Evolutionary conservation across 805 yeast species (phyloP), one percentile per base, ranked within the genome.

Genomic region (Hyphopichia homilentoma): DNA sequence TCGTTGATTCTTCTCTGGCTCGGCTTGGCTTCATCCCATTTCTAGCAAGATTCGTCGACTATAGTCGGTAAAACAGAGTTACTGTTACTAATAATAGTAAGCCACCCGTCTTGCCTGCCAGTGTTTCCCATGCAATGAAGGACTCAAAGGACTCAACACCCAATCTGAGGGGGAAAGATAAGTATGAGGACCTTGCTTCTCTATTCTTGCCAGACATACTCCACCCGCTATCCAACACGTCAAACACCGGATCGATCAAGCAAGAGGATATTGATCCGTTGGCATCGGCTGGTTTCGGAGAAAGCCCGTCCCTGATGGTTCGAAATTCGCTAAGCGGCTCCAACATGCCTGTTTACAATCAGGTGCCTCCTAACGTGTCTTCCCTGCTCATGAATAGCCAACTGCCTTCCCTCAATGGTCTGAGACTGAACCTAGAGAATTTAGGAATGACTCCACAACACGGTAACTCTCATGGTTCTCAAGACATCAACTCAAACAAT

Each of bases 171-270:
- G 7, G 7, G 7, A 36, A 55, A 39, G 52, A 50, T 18, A 41
- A 52, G 25, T 48, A 60, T 32, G 70, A 66, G 37, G 72, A 66
- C 42, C 50, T 66, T 15, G 61, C 70, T 28, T 54, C 69, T 25
- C 49, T 66, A 26, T 66, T 66, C 30, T 47, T 66, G 19, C 70
- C 69, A 2, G 70, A 65, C 34, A 54, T 61, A 23, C 48, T 64
- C 16, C 61, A 60, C 31, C 47, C 46, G 3, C 15, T 40, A 8
- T 16, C 28, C 3, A 21, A 29, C 4, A 15, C 33, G 5, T 25
- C 33, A 7, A 21, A 26, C 2, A 27, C 26, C 6, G 12, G 12
- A 7, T 9, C 11, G 4, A 27, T 36, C 5, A 36, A 36, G 21
- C 37, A 33, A 25, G 40, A 36, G 24, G 40, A 36, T n/a, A 23